These are phyloP conservation scores for Populus davidiana DNA, from an alignment of 345 rosid species.

Conservation along the genomic window DNA sequence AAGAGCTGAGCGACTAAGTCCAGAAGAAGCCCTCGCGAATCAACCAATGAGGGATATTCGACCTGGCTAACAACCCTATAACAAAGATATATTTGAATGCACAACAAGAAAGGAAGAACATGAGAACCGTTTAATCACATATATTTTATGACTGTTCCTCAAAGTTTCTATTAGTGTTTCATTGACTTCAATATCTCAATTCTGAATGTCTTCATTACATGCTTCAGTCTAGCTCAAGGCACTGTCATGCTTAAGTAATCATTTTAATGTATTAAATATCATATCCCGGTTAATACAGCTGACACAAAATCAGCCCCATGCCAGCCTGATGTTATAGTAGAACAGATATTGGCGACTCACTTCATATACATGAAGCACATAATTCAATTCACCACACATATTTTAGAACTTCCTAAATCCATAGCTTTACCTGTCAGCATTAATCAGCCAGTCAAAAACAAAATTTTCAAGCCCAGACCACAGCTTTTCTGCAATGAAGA, in stretches of 20 bases:
- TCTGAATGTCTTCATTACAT: slow-evolving; percentile 5
- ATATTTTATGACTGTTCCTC: background rate
- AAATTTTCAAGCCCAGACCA: slow-evolving; percentile 99
- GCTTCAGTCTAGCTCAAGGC: background rate
- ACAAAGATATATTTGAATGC: slow-evolving; percentile 19
- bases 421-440: slow-evolving; percentile 82
- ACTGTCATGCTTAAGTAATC: background rate
- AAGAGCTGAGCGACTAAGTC: slow-evolving; percentile 96
- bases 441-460: slow-evolving; percentile 97
- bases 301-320: background rate
- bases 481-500: slow-evolving; percentile 74
- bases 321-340: too few species aligned
- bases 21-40: slow-evolving; percentile 91
- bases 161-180: background rate
- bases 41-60: slow-evolving; percentile 96
- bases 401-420: slow-evolving; percentile 20
- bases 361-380: background rate
- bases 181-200: background rate
- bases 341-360: background rate
- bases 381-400: slow-evolving; percentile 8
- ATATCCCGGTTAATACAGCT: background rate
- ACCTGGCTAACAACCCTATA: slow-evolving; percentile 97
- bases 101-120: background rate
- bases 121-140: background rate
- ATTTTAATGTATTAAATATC: slow-evolving; percentile 3